phyloP scores from a whole-genome alignment of 108 stramenopile genomes.

The Cafeteria roenbergensis region DNA sequence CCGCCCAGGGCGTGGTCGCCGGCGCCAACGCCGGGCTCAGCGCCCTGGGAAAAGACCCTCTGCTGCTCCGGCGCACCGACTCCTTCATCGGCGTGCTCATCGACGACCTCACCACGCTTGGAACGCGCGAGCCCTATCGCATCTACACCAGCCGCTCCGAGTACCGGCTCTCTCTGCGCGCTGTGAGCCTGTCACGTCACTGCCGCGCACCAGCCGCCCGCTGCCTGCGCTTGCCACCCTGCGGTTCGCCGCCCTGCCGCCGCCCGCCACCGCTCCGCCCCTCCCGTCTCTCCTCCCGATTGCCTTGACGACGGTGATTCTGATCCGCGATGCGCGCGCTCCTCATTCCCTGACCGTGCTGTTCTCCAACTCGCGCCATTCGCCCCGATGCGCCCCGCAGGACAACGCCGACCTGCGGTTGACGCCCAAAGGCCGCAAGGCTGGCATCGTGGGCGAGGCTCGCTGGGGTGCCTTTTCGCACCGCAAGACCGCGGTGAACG shows the following conservation, averaged over 20 bases:
- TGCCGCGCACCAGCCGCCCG: neutral
- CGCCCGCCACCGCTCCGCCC: no score
- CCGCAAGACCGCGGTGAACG: constrained; percentile 54
- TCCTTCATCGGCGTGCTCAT: constrained; percentile 90
- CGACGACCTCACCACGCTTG: constrained; percentile 87
- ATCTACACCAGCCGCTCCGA: constrained; percentile 95
- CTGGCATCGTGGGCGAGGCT: constrained; percentile 65
- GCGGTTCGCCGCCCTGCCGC: constrained; percentile 49
- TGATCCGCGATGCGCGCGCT: no score
- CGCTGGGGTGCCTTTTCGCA: constrained; percentile 62
- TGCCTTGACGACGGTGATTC: no score
- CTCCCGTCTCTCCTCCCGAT: no score
- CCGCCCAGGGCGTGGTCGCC: constrained; percentile 81
- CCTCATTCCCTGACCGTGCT: no score
- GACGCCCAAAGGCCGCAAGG: constrained; percentile 71
- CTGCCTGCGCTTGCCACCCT: neutral
- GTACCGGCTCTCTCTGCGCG: constrained; percentile 46
- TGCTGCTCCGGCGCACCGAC: constrained; percentile 79
- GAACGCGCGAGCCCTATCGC: constrained; percentile 83
- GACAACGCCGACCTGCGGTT: constrained; percentile 91
- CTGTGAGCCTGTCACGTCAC: neutral
- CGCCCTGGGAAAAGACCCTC: constrained; percentile 52
- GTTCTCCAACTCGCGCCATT: no score
- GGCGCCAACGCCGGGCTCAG: constrained; percentile 72
- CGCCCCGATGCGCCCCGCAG: no score